A percentile compares a stretch with the other conserved stretches of the same genome.
These are phyloP conservation scores for Corinectria fuckeliana DNA, from an alignment of 2,329 filamentous ascomycete genomes.

Conservation along the genomic window DNA sequence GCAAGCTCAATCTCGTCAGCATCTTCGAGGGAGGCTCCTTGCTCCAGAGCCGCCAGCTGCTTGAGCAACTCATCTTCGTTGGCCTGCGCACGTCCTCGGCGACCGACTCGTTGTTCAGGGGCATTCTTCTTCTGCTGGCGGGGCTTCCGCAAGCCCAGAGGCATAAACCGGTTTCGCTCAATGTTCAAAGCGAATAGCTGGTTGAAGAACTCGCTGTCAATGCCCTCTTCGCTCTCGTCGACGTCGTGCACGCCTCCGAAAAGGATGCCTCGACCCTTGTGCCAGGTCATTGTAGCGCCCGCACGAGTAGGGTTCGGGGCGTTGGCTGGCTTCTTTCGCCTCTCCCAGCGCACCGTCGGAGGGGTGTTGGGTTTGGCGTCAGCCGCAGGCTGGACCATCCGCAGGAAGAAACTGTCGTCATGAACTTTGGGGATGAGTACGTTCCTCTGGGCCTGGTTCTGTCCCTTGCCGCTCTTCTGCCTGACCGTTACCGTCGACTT, in stretches of 20 bases:
- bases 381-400: conserved; percentile 73
- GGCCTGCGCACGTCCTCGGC: conserved; percentile 80
- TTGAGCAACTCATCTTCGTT: conserved; percentile 90
- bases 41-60: conserved; percentile 85
- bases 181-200: conserved; percentile 91
- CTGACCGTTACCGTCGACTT: conserved; percentile 74
- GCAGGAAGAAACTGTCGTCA: conserved; percentile 92
- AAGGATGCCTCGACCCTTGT: conserved; percentile 89
- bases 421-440: conserved; percentile 87
- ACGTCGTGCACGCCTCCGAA: conserved; percentile 97
- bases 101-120: conserved; percentile 59
- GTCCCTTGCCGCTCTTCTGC: conserved; percentile 58
- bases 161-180: conserved; percentile 94
- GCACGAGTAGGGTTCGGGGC: conserved; percentile 82
- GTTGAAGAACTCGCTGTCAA: conserved; percentile 98
- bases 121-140: conserved; percentile 67
- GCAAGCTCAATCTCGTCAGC: conserved; percentile 57
- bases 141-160: conserved; percentile 76
- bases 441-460: conserved; percentile 69
- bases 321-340: conserved; percentile 90
- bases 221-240: conserved; percentile 89
- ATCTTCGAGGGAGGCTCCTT: conserved; percentile 68
- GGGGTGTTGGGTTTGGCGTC: conserved; percentile 70
- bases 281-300: conserved; percentile 91
- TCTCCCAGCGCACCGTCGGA: conserved; percentile 87